Base-by-base conservation (phyloP, 2,329 filamentous ascomycete genomes). In the Westerdykella sp. region DNA sequence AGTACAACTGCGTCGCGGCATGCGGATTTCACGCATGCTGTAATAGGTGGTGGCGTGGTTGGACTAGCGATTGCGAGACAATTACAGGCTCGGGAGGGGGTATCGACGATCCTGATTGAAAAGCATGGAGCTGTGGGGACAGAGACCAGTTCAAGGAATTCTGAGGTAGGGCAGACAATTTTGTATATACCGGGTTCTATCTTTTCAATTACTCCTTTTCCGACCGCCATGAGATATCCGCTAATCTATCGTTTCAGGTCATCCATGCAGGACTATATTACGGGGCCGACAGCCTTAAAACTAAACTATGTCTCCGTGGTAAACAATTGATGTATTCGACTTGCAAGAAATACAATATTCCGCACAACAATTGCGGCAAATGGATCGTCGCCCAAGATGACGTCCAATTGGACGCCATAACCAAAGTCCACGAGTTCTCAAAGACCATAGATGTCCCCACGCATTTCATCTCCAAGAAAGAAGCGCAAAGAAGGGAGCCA, bases 251-350 rank as follows among this genome's bases (percentile, higher is more conserved):
- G 9, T 11, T 39, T 14, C 46, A 81, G 79, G 91, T 97, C 43
- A 94, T 98, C 56, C 93, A 98, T 66, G 93, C 87, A 1, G 93
- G 93, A 12, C 77, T 97, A 50, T 97, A 96, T 76, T 96, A 96
- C 68, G 87, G 85, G 13, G 63, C 74, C 5, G 68, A 71, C 34
- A 84, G 82, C 1, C 79, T 96, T 41, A 98, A 98, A 70, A 88
- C 90, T 1, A 70, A 71, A 13, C 79, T 98, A 11, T 98, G 93
- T 69, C 74, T 96, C 50, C 72, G 74, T 25, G 93, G 93, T 46
- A 83, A 83, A 54, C 63, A 83, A 25, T 73, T 88, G 63, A 73
- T 97, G 46, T 98, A 98, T 69, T 75, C 73, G 4, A 79, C 95
- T 34, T 96, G 91, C 71, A 68, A 71, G 5, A 70, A 70, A 44